Conservation (phyloP, 306 rosid species). For the Clitoria ternatea region DNA sequence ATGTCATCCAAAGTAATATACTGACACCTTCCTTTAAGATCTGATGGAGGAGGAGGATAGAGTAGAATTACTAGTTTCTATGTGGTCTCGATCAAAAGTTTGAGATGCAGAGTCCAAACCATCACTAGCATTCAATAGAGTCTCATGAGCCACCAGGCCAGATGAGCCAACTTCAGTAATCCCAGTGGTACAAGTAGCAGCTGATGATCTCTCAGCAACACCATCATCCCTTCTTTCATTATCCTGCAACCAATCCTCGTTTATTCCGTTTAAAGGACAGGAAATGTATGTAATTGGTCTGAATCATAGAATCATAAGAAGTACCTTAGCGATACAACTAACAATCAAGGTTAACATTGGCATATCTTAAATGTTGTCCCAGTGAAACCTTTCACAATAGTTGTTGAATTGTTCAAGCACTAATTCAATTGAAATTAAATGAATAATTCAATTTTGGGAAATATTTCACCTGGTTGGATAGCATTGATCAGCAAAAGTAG, state of each 20-base stretch:
- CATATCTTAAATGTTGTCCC: not conserved
- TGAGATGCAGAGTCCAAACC: slow-evolving; percentile 20
- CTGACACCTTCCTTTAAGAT: not conserved
- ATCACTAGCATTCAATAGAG: not conserved
- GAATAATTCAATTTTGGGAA: not conserved
- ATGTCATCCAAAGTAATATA: not conserved
- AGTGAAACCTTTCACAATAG: not conserved
- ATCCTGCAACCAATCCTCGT: slow-evolving; percentile 16
- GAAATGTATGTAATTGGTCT: not conserved
- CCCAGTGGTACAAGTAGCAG: slow-evolving; percentile 14
- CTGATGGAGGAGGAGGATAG: not conserved
- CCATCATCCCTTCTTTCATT: slow-evolving; percentile 11
- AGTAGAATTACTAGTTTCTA: slow-evolving; percentile 18
- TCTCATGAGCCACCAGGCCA: not conserved
- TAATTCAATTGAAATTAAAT: not conserved
- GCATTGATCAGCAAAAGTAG: not conserved
- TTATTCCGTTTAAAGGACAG: not conserved
- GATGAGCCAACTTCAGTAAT: slow-evolving; percentile 32
- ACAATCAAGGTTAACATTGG: not conserved
- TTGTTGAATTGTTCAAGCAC: not conserved
- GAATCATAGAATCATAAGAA: not conserved
- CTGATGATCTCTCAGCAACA: slow-evolving; percentile 21
- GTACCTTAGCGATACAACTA: not conserved
- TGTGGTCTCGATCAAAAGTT: slow-evolving; percentile 17
- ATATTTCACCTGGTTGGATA: not conserved